Base-by-base conservation (phyloP, 1,284 basidiomycete species). In the Sporisorium sorghi region DNA sequence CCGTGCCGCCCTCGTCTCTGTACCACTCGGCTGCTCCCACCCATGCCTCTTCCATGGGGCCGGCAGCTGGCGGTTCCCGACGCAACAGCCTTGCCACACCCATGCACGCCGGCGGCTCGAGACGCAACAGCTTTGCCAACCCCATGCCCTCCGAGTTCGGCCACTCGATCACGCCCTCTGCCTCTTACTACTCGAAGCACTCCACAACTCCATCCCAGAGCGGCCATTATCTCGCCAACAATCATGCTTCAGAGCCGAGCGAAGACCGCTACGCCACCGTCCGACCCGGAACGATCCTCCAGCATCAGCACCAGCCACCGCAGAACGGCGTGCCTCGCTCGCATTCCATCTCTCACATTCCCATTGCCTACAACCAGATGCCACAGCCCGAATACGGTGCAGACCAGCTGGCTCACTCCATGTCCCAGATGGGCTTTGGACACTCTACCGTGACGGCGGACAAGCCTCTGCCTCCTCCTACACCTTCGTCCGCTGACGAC, bases 161-260 rank as follows among this genome's bases (percentile, higher is more conserved):
- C 10, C 63, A 60, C 14, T 50, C 50, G n/a, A 54, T 69, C 49
- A 67, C 58, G 5, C 61, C 69, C 15, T 72, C 69, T 0, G 58
- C 62, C 11, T 72, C 65, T 1, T 74, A 71, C 60, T 75, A 75
- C 39, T 68, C 71, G n/a, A 52, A 68, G 30, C 71, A 73, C 33
- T 69, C 65, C 12, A 33, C 67, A 17, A 61, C 73, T 1, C 63
- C 73, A 0, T 71, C 73, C 5, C 73, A 75, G 57, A 75, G 63
- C 58, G 55, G 42, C 47, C 57, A 58, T 28, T 57, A 67, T 35
- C 40, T 59, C 40, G 43, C 54, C 17, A 46, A 53, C 44, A 23
- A 17, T 26, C 49, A 66, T 7, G 28, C 52, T 10, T 28, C 23
- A 8, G 63, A 73, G 17, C 35, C 58, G 10, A 33, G 37, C 43